Conservation (phyloP, 2,329 filamentous ascomycete genomes). For the Sclerotinia trifoliorum region DNA sequence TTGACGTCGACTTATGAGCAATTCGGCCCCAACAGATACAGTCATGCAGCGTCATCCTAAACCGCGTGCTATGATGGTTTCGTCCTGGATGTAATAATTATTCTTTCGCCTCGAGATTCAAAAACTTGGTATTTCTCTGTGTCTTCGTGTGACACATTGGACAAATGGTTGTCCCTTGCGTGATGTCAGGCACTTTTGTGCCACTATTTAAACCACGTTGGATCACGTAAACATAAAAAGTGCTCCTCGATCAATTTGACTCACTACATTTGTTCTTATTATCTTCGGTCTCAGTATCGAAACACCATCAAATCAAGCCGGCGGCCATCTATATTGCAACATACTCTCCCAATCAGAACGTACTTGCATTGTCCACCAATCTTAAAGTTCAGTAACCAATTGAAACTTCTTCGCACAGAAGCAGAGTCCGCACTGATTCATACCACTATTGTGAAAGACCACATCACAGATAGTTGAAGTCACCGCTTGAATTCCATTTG, state of each 20-base stretch:
- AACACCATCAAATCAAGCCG: not conserved
- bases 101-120: not conserved
- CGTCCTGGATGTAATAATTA: not conserved
- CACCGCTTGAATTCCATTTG: not conserved
- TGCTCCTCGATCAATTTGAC: not conserved
- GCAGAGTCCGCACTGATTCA: not conserved
- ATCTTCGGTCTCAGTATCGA: not conserved
- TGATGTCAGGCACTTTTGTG: not conserved
- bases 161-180: not conserved
- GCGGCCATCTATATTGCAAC: not conserved
- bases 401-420: not conserved
- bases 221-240: not conserved
- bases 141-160: not conserved
- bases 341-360: not conserved
- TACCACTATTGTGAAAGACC: not conserved
- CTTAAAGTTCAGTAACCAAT: not conserved
- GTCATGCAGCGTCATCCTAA: constrained; percentile 8
- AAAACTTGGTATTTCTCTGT: not conserved
- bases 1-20: not conserved
- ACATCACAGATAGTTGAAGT: not conserved
- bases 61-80: not conserved
- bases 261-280: not conserved
- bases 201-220: not conserved
- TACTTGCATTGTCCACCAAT: not conserved
- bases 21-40: not conserved